These are phyloP conservation scores for Trichomonas vaginalis DNA, from an alignment of 208 protist species.

Conservation along the genomic window DNA sequence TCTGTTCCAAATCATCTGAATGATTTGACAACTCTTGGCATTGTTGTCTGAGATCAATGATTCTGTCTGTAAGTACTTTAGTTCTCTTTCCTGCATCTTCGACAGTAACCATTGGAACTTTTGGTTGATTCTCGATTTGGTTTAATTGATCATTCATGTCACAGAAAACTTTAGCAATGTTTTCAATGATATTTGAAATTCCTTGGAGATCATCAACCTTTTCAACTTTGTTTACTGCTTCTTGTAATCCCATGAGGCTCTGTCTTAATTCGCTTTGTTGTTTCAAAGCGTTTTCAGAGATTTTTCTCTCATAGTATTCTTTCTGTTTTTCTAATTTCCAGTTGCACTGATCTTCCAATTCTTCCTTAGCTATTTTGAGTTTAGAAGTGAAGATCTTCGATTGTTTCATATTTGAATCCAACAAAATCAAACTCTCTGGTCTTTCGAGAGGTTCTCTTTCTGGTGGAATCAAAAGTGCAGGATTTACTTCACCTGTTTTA, in stretches of 20 bases:
- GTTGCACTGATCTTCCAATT: background rate
- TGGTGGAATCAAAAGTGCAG: too few relatives aligned
- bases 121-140: background rate
- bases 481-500: background rate
- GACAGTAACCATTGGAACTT: background rate
- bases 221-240: background rate
- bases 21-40: background rate
- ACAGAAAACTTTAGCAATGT: background rate
- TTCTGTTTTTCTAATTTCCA: background rate
- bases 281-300: background rate
- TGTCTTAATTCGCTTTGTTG: background rate
- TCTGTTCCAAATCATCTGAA: background rate
- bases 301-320: background rate
- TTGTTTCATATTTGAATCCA: background rate
- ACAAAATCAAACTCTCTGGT: background rate
- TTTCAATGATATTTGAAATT: background rate
- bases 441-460: background rate
- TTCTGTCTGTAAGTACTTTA: background rate
- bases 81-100: background rate
- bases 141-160: background rate
- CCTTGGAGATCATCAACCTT: background rate
- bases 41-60: background rate
- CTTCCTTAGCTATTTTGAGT: background rate
- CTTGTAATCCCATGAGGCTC: background rate
- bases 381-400: background rate